Percentiles rank a stretch among this genome's conserved stretches.
Evolutionary conservation across 805 yeast genomes (phyloP).

Genomic region (Myxozyma kluyveri): DNA sequence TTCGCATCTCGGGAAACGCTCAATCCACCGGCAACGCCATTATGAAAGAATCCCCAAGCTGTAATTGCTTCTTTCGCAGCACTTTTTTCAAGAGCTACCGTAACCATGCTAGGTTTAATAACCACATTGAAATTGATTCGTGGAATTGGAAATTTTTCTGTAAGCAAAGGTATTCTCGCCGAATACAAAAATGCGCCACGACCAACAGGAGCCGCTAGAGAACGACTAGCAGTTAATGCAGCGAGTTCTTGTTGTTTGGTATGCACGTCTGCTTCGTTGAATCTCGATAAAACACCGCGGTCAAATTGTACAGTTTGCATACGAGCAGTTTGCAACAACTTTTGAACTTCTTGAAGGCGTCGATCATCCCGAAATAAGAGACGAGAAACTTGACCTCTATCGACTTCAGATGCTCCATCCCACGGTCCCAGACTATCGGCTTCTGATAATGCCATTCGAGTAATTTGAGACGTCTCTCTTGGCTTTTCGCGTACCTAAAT

Average conservation of each 20-base stretch:
- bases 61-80: slow-evolving; percentile 48
- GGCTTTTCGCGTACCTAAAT: slow-evolving; percentile 23
- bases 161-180: slow-evolving; percentile 70
- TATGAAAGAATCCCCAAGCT: slow-evolving; percentile 88
- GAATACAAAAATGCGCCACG: slow-evolving; percentile 70
- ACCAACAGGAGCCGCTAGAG: slow-evolving; percentile 74
- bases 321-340: slow-evolving; percentile 65
- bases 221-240: slow-evolving; percentile 61
- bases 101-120: slow-evolving; percentile 65
- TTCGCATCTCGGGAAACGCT: slow-evolving; percentile 65
- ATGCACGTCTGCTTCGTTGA: slow-evolving; percentile 46
- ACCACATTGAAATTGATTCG: slow-evolving; percentile 65
- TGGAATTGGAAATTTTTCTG: slow-evolving; percentile 81
- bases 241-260: slow-evolving; percentile 48
- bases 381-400: slow-evolving; percentile 62
- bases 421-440: slow-evolving; percentile 53
- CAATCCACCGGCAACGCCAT: slow-evolving; percentile 85
- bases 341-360: slow-evolving; percentile 72
- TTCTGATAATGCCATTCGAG: slow-evolving; percentile 34
- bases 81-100: slow-evolving; percentile 58
- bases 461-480: slow-evolving; percentile 46
- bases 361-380: slow-evolving; percentile 75
- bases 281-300: slow-evolving; percentile 51
- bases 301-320: slow-evolving; percentile 50
- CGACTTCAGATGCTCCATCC: slow-evolving; percentile 72